Evolutionary conservation across 2,329 filamentous ascomycete species (phyloP).

Genomic region (Talaromyces atroroseus): DNA sequence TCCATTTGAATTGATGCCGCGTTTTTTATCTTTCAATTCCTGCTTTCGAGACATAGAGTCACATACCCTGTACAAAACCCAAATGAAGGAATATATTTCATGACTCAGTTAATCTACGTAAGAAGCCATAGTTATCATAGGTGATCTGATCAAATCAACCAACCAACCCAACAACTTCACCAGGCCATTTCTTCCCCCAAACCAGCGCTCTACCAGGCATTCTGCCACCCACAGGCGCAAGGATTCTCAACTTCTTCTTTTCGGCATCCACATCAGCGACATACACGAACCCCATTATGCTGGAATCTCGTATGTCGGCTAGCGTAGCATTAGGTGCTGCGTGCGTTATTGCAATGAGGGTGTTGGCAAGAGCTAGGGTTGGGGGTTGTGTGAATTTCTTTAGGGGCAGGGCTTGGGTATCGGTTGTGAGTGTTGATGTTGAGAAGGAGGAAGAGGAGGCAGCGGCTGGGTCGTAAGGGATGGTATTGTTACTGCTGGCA

Average conservation of each 20-base stretch:
- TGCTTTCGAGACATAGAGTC: not conserved
- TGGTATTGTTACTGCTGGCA: not conserved
- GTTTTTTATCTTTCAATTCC: not conserved
- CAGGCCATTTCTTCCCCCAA: conserved; percentile 75
- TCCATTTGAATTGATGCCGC: not conserved
- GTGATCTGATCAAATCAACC: conserved; percentile 35
- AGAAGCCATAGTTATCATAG: not conserved
- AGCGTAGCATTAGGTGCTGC: conserved; percentile 64
- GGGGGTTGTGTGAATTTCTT: conserved; percentile 60
- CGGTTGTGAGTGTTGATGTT: conserved; percentile 21
- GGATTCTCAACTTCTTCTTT: conserved; percentile 70
- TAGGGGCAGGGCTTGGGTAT: conserved; percentile 35
- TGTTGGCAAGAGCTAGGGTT: conserved; percentile 62
- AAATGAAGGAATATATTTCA: not conserved
- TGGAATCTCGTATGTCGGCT: conserved; percentile 69
- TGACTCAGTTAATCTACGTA: not conserved
- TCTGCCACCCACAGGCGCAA: conserved; percentile 77
- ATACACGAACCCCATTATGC: conserved; percentile 88
- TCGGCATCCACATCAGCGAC: conserved; percentile 86
- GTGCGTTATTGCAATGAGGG: conserved; percentile 78
- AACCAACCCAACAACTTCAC: conserved; percentile 72
- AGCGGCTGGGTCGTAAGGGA: conserved; percentile 17
- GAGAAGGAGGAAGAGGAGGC: conserved; percentile 12
- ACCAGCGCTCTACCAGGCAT: conserved; percentile 75
- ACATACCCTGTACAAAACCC: not conserved